Percentiles rank a stretch among this genome's conserved stretches.
phyloP scores from a whole-genome alignment of 257 asterid genomes.

The Linaria vulgaris region DNA sequence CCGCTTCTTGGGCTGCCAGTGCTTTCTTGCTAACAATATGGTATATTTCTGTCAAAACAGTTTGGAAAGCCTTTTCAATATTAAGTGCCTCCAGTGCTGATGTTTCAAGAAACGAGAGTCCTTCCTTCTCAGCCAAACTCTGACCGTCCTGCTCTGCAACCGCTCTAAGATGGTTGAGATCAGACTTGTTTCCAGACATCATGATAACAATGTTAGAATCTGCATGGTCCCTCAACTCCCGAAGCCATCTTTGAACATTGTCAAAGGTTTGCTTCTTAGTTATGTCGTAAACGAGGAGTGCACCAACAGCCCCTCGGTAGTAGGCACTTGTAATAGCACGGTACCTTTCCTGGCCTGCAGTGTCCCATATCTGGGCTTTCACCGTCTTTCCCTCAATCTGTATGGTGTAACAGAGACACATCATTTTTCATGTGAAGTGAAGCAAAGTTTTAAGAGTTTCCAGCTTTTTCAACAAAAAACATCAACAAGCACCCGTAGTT shows the following conservation, averaged over 20 bases:
- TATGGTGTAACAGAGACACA: too few relatives aligned
- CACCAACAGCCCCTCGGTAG: slow-evolving; percentile 22
- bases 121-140: slow-evolving; percentile 21
- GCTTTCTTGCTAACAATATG: slow-evolving; percentile 21
- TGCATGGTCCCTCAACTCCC: slow-evolving; percentile 19
- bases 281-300: slow-evolving; percentile 21
- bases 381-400: slow-evolving; percentile 22
- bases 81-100: slow-evolving; percentile 17
- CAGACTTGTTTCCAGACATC: slow-evolving; percentile 20
- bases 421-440: too few relatives aligned
- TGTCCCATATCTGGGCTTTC: slow-evolving; percentile 21
- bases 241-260: slow-evolving; percentile 22
- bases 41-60: slow-evolving; percentile 14
- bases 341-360: slow-evolving; percentile 21
- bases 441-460: too few relatives aligned
- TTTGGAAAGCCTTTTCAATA: slow-evolving; percentile 20
- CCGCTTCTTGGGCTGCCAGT: slow-evolving; percentile 23
- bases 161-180: slow-evolving; percentile 19
- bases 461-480: too few relatives aligned
- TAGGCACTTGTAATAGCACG: slow-evolving; percentile 22
- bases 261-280: slow-evolving; percentile 20
- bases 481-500: too few relatives aligned
- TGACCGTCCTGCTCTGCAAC: slow-evolving; percentile 21
- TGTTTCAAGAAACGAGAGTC: slow-evolving; percentile 21
- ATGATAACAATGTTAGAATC: slow-evolving; percentile 18